A percentile compares a stretch with the other conserved stretches of the same genome.
Evolutionary conservation across 345 rosid species (phyloP).

Genomic region (Psidium guajava): DNA sequence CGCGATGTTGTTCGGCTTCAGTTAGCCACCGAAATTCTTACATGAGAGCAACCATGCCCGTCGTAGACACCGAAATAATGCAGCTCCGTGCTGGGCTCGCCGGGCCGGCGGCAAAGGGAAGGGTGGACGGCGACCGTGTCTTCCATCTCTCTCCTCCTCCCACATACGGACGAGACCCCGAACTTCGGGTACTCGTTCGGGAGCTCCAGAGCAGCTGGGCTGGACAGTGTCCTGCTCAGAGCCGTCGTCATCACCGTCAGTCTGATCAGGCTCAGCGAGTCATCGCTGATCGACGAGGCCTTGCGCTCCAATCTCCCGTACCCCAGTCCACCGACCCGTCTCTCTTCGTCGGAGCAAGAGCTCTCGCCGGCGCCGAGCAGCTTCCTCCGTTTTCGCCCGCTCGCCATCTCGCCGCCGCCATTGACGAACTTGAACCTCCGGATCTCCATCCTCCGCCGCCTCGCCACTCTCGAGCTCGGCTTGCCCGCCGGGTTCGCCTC

Average conservation of each 20-base stretch:
- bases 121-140: conserved; percentile 62
- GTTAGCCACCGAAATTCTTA: not conserved
- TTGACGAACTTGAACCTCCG: conserved; percentile 36
- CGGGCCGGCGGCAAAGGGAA: conserved; percentile 18
- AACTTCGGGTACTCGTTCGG: conserved; percentile 25
- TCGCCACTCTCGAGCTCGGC: conserved; percentile 30
- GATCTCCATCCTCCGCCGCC: conserved; percentile 63
- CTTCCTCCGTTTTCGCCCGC: conserved; percentile 26
- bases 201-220: not conserved
- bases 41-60: conserved; percentile 48
- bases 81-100: conserved; percentile 8
- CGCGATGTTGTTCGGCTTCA: not conserved
- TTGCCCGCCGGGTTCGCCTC: conserved; percentile 11
- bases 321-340: not conserved
- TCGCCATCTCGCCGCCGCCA: not conserved
- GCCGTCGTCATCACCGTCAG: not conserved
- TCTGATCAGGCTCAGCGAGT: not conserved
- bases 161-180: conserved; percentile 71
- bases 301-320: not conserved
- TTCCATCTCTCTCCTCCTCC: conserved; percentile 85
- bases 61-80: conserved; percentile 58
- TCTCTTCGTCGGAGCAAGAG: conserved; percentile 3
- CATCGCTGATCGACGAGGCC: not conserved
- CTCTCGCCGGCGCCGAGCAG: conserved; percentile 13
- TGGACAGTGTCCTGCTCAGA: not conserved